Conservation (phyloP, 805 yeast species). For the Lipomyces yamadae region DNA sequence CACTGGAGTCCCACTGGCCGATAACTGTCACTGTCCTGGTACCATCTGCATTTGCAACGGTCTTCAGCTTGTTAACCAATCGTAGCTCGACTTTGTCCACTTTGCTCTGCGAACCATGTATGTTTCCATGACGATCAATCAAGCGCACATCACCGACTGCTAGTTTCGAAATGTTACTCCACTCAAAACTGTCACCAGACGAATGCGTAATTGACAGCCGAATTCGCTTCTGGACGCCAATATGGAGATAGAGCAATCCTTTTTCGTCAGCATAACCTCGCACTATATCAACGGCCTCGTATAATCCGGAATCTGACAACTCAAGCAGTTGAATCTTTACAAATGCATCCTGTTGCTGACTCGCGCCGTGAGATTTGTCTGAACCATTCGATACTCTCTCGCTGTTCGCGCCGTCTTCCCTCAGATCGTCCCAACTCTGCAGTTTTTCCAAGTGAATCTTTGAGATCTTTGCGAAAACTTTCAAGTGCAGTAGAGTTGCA, state of each 20-base stretch:
- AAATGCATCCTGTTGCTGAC: constrained; percentile 31
- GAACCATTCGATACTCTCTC: not conserved
- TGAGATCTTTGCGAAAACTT: constrained; percentile 32
- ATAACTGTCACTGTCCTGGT: constrained; percentile 32
- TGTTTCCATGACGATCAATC: constrained; percentile 12
- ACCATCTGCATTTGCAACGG: constrained; percentile 38
- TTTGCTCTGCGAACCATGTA: constrained; percentile 15
- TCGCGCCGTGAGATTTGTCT: not conserved
- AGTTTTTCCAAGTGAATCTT: constrained; percentile 36
- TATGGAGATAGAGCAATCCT: constrained; percentile 24
- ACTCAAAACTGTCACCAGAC: constrained; percentile 35
- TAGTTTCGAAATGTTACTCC: constrained; percentile 28
- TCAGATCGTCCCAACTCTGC: constrained; percentile 41
- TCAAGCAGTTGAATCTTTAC: constrained; percentile 33
- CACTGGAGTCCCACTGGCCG: constrained; percentile 41
- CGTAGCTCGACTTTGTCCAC: constrained; percentile 30
- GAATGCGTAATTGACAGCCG: constrained; percentile 31
- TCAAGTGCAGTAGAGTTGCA: constrained; percentile 21
- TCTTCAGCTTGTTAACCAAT: constrained; percentile 23
- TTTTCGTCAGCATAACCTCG: constrained; percentile 23
- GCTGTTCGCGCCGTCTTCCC: constrained; percentile 13
- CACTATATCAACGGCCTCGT: constrained; percentile 32
- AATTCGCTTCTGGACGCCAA: constrained; percentile 35
- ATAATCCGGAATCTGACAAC: constrained; percentile 28
- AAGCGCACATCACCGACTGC: constrained; percentile 20